These are phyloP conservation scores for Borealophlyctis nickersoniae DNA, from an alignment of 192 early-diverging fungal genomes.

Conservation along the genomic window DNA sequence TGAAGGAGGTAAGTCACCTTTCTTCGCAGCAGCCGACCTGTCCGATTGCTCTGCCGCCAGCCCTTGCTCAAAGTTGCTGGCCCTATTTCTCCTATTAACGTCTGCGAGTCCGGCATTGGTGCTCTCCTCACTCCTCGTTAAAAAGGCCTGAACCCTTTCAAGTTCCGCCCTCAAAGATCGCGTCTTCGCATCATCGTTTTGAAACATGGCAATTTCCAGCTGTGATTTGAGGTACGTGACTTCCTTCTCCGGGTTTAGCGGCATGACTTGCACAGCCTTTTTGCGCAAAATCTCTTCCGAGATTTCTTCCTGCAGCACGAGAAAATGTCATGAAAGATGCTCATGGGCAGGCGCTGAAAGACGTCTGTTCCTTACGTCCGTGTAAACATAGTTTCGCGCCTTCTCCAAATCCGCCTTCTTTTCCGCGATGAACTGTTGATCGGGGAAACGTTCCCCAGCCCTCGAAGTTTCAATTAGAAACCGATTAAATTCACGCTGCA, in stretches of 20 bases:
- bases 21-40: neutral
- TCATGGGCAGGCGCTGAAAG: neutral
- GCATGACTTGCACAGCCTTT: neutral
- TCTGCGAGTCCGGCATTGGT: neutral
- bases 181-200: neutral
- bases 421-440: neutral
- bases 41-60: neutral
- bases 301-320: neutral
- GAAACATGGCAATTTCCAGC: neutral
- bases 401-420: neutral
- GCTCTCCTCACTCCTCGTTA: neutral
- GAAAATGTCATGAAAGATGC: neutral
- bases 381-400: neutral
- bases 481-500: neutral
- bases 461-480: neutral
- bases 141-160: neutral
- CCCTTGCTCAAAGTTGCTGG: neutral
- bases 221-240: neutral
- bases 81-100: neutral
- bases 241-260: neutral
- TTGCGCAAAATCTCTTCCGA: neutral
- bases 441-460: neutral
- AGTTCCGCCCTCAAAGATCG: neutral
- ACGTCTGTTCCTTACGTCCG: neutral
- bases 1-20: neutral